Conservation (phyloP, 495 filamentous ascomycete genomes). For the Aspergillus panamensis region DNA sequence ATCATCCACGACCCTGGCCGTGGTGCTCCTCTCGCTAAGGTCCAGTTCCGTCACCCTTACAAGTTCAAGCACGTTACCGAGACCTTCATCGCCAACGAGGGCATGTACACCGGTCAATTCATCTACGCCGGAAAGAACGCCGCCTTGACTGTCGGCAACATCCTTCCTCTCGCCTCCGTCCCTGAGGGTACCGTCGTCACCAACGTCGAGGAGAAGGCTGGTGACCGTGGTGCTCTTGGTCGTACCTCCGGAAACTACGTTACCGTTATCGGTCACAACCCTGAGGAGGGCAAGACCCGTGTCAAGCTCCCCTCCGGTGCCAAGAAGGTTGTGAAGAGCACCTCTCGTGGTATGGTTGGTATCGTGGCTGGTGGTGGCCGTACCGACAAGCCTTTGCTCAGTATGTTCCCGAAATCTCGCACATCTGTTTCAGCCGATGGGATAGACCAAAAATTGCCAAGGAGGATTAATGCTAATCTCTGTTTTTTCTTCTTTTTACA, state of each 20-base stretch:
- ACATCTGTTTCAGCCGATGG: neutral
- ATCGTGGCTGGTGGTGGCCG: slow-evolving; percentile 98
- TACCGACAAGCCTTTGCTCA: slow-evolving; percentile 98
- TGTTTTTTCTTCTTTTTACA: slow-evolving; percentile 5
- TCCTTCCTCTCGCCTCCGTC: slow-evolving; percentile 88
- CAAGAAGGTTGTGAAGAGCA: slow-evolving; percentile 97
- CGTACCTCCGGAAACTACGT: slow-evolving; percentile 99
- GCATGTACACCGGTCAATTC: slow-evolving; percentile 99
- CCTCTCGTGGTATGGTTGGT: slow-evolving; percentile 94
- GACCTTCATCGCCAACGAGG: slow-evolving; percentile 99
- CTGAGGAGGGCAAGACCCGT: slow-evolving; percentile 97
- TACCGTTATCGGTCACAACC: slow-evolving; percentile 98
- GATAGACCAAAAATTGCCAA: neutral
- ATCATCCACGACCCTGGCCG: slow-evolving; percentile 99
- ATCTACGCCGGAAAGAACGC: slow-evolving; percentile 99
- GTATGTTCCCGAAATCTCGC: slow-evolving; percentile 18
- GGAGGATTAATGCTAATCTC: slow-evolving; percentile 13
- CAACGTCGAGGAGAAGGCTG: slow-evolving; percentile 98
- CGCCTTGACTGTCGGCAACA: slow-evolving; percentile 88
- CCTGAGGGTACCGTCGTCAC: slow-evolving; percentile 98
- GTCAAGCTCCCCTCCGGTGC: slow-evolving; percentile 98
- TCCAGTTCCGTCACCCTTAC: slow-evolving; percentile 92
- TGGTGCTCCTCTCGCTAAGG: slow-evolving; percentile 94
- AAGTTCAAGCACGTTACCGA: slow-evolving; percentile 84
- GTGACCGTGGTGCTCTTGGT: slow-evolving; percentile 92